These are phyloP conservation scores for Ophiognomonia clavigignenti-juglandacearum DNA, from an alignment of 2,329 filamentous ascomycete genomes.

Conservation along the genomic window DNA sequence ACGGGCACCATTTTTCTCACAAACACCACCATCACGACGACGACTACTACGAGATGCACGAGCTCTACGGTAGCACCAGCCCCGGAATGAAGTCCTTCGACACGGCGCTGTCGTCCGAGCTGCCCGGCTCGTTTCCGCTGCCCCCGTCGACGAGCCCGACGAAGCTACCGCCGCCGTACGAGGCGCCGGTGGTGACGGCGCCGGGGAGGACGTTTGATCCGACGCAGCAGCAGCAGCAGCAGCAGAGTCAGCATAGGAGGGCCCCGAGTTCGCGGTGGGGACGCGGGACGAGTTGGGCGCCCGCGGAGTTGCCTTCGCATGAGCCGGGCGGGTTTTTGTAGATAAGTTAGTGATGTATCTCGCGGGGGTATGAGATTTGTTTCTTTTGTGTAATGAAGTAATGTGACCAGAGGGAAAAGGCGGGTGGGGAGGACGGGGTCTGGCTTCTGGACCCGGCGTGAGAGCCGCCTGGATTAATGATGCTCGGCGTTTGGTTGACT, in stretches of 20 bases:
- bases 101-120: neutral
- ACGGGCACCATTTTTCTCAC: no score
- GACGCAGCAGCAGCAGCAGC: no score
- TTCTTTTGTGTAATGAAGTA: neutral
- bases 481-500: no score
- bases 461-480: no score
- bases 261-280: neutral
- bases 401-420: no score
- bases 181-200: neutral
- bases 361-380: neutral
- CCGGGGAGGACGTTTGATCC: neutral
- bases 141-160: neutral
- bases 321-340: neutral
- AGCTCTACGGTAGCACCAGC: neutral
- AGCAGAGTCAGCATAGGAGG: neutral
- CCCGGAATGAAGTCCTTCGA: neutral
- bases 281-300: neutral
- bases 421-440: no score
- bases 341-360: neutral
- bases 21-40: no score
- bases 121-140: neutral
- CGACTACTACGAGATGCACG: slow-evolving; percentile 3
- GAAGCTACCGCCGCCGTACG: neutral
- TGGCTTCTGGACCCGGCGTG: no score
- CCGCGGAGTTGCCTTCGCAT: neutral